Evolutionary conservation across 768 basidiomycete genomes (phyloP), one percentile per base, ranked within the genome.

Genomic region (Boletus subparvulus): DNA sequence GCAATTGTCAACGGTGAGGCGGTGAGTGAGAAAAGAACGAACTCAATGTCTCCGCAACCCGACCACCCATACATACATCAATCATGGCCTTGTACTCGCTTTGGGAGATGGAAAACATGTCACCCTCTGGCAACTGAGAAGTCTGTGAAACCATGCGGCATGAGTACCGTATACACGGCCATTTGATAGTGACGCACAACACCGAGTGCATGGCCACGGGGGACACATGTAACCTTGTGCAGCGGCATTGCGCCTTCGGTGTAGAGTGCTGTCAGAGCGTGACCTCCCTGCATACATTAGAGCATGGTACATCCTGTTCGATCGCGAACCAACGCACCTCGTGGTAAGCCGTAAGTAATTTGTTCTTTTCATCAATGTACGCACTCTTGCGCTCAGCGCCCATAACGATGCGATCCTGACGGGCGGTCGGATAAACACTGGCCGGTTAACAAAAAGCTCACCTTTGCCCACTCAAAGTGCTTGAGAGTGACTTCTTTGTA

Each of bases 401-500:
- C 94, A 99, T 95, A 59, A 97, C 75, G 58, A 98, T 98, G 54
- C 93, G 89, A 73, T 96, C 93, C 90, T 87, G 62, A 26, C 44
- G n/a, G 14, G 8, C 26, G 11, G 37, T 56, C 50, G 26, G 50
- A 46, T 49, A 26, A 56, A 21, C n/a, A 11, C 13, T 26, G n/a
- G 4, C 17, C 2, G 7, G 6, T 42, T 35, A 28, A 35, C 11
- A 41, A 37, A 24, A 56, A 54, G 66, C 30, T 50, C 57, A 90
- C 93, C 80, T 92, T 97, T 13, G 97, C 97, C 97, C 97, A 99
- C 76, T 98, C 96, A 69, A 98, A 91, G 70, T 99, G 94, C 60
- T 80, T 85, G 57, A 90, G 71, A 24, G 73, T 74, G 7, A 99
- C 94, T 58, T 83, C 80, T 47, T 76, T 80, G 42, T 84, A 87